Evolutionary conservation across 345 rosid genomes (phyloP).

Genomic region (Orychophragmus violaceus): DNA sequence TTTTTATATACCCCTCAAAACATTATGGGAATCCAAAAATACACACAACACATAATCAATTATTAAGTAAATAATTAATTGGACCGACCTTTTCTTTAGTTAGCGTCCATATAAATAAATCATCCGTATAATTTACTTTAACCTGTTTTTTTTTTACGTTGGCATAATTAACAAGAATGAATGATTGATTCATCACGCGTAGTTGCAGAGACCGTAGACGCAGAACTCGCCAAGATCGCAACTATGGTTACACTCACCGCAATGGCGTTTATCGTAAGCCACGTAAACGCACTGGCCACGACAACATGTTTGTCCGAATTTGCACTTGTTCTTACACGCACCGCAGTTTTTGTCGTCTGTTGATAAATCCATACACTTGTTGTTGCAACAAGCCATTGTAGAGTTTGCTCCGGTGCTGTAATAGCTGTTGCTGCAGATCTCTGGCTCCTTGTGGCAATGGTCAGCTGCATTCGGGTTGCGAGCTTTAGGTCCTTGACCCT

Average conservation of each 20-base stretch:
- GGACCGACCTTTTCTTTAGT: conserved; percentile 1
- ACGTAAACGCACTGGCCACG: conserved; percentile 57
- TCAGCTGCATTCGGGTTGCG: conserved; percentile 65
- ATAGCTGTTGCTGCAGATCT: conserved; percentile 27
- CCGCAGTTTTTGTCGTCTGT: conserved; percentile 62
- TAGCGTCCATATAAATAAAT: conserved; percentile 29
- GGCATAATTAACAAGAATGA: not conserved
- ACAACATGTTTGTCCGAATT: conserved; percentile 56
- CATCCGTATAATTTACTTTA: conserved; percentile 19
- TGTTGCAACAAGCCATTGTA: conserved; percentile 58
- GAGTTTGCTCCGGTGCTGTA: conserved; percentile 30
- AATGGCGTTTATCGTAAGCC: conserved; percentile 62
- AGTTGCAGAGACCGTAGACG: conserved; percentile 70
- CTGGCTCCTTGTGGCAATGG: conserved; percentile 49
- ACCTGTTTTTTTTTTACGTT: not conserved
- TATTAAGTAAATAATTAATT: conserved; percentile 22
- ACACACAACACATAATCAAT: conserved; percentile 26
- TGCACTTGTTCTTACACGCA: conserved; percentile 61
- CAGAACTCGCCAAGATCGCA: conserved; percentile 43
- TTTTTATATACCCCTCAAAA: conserved; percentile 33
- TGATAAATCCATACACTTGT: conserved; percentile 60
- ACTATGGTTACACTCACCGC: conserved; percentile 59
- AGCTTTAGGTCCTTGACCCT: conserved; percentile 13
- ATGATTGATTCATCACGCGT: conserved; percentile 39
- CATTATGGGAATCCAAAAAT: conserved; percentile 35